Evolutionary conservation across 2,329 filamentous ascomycete genomes (phyloP).

Genomic region (Paecilomyces dactylethromorphus): DNA sequence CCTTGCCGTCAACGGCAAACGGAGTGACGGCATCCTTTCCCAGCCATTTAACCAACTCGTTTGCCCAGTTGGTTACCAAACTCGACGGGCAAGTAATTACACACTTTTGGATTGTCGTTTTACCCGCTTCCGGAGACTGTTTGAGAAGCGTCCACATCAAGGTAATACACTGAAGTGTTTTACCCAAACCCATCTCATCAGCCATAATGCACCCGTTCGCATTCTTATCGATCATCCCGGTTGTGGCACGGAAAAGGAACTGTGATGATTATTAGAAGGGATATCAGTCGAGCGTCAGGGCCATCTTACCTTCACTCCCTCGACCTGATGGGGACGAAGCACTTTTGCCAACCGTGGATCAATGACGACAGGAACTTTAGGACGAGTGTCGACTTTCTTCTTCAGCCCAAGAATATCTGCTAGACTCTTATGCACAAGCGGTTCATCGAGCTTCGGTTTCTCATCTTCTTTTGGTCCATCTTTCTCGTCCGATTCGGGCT

Average conservation of each 20-base stretch:
- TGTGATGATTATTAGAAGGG: conserved; percentile 13
- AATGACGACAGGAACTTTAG: conserved; percentile 93
- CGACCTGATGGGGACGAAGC: conserved; percentile 90
- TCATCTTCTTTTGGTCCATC: conserved; percentile 39
- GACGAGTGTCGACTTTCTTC: conserved; percentile 77
- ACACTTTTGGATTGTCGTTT: conserved; percentile 87
- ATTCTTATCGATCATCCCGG: conserved; percentile 87
- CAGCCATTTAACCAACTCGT: conserved; percentile 88
- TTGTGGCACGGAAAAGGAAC: conserved; percentile 92
- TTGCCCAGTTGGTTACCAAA: conserved; percentile 96
- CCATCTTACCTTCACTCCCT: conserved; percentile 70
- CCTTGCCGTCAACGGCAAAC: conserved; percentile 95
- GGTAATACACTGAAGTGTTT: conserved; percentile 94
- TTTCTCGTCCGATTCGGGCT: conserved; percentile 52
- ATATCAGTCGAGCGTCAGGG: neutral
- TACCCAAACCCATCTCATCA: conserved; percentile 96
- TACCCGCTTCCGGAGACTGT: conserved; percentile 92
- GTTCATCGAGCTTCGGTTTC: conserved; percentile 61
- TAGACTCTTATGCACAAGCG: conserved; percentile 87
- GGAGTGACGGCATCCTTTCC: conserved; percentile 84
- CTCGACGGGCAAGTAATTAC: conserved; percentile 96
- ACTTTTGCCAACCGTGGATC: conserved; percentile 86
- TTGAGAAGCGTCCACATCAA: conserved; percentile 95
- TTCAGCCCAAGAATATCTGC: conserved; percentile 92
- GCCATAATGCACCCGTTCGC: conserved; percentile 99